Evolutionary conservation across 495 filamentous ascomycete species (phyloP), one percentile per base, ranked within the genome.

Genomic region (Neurospora tetrasperma): DNA sequence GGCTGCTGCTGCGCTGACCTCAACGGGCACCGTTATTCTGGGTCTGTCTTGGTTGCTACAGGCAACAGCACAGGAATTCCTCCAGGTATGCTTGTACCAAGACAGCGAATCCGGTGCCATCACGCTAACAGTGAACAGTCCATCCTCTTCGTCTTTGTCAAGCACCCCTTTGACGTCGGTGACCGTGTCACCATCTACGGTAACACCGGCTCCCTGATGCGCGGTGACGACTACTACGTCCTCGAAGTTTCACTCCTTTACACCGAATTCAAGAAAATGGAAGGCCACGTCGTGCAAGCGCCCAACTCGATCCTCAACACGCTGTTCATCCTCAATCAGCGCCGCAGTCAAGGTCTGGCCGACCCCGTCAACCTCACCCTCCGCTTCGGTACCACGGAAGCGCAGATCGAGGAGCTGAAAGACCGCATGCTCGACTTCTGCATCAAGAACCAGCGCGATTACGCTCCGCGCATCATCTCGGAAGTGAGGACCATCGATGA

Each of bases 261-360:
- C 78, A 98, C 96, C 39, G 96, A 98, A 78, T 97, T 98, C 85
- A 98, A 97, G 84, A 98, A 98, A 84, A 94, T 97, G 90, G 90
- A 97, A 78, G 95, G 95, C 14, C 94, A 97, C 74, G 89, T 97
- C 16, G 95, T 98, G 4, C 95, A 98, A 79, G 96, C 95, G 0
- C 96, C 96, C 5, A 98, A 98, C 85, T 95, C 90, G 72, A 90
- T 97, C 70, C 86, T 98, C 38, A 98, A 98, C 78, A 92, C 89
- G 0, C 87, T 98, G 8, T 97, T 98, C 80, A 96, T 98, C 73
- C 90, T 98, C 23, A 98, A 98, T 80, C 94, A 97, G 83, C 89
- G 95, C 5, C 90, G 95, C 38, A 96, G 93, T 40, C 94, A 96
- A 73, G 92, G 90, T 3, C 85, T 97, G 4, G 94, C 95, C 4